Evolutionary conservation across 2,329 filamentous ascomycete genomes (phyloP), one percentile per base, ranked within the genome.

Genomic region (Xylariaceae sp.): DNA sequence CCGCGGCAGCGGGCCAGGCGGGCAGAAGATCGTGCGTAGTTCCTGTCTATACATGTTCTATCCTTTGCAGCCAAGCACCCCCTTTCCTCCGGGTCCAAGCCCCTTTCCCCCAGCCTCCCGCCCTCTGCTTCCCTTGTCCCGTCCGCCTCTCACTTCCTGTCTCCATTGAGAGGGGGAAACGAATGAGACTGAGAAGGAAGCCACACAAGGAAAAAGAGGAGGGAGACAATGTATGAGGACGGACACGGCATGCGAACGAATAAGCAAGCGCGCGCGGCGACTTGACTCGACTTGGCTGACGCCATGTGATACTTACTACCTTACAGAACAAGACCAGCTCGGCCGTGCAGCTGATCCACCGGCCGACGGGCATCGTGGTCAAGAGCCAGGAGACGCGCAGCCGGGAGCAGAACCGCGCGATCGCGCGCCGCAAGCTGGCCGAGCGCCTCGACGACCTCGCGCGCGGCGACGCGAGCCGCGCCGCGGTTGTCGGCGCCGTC

Each of bases 351-450:
- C 70, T 98, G 22, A 92, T 82, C 47, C 92, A 98, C 59, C 64
- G 83, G 12, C 87, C 90, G 5, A 94, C 89, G 1, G 90, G 90
- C 40, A 77, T 95, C 33, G 89, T 96, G 11, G 76, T 98, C 43
- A 98, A 98, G 64, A 90, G 78, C 36, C 92, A 98, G 61, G 87
- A 82, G 14, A 96, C 92, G 7, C 80, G 92, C 30, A 93, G 85
- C 2, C 77, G 87, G 13, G 75, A 75, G 37, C 84, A 94, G 60
- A 98, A 98, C 57, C 77, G 89, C 43, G 89, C 83, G 58, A 81
- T 86, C 42, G 92, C 92, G 10, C 74, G 89, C 25, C 69, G 78
- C 45, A 65, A 94, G 26, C 69, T 95, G 19, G 84, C 83, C 16
- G 78, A 85, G 47, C 77, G 73, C 49, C 64, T 81, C 19, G 92